A percentile compares a stretch with the other conserved stretches of the same genome.
Evolutionary conservation across 1,284 basidiomycete species (phyloP).

Genomic region (Xerocomus amazonicus): DNA sequence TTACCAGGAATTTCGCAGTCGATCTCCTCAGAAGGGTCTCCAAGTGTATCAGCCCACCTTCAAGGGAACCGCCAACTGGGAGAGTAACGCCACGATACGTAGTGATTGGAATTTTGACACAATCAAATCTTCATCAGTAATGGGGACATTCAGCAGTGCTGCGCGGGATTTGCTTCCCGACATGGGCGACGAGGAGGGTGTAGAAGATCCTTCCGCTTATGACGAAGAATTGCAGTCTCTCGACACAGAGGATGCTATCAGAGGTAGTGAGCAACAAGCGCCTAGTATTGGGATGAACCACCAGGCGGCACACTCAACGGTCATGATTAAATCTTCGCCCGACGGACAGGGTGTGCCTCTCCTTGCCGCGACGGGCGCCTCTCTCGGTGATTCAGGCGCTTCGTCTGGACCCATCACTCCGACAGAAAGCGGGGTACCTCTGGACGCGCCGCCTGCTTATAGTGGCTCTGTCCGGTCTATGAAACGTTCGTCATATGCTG

Average conservation of each 20-base stretch:
- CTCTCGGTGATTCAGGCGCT: constrained; percentile 38
- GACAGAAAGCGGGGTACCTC: constrained; percentile 32
- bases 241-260: constrained; percentile 55
- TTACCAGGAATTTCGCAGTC: constrained; percentile 65
- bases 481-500: constrained; percentile 70
- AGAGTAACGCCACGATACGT: constrained; percentile 65
- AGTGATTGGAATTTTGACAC: constrained; percentile 98
- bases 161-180: constrained; percentile 61
- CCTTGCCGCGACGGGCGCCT: constrained; percentile 34
- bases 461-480: constrained; percentile 50
- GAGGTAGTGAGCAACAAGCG: constrained; percentile 55
- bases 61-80: constrained; percentile 59
- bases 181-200: constrained; percentile 50
- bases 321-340: constrained; percentile 53
- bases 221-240: constrained; percentile 51
- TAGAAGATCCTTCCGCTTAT: constrained; percentile 39
- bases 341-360: constrained; percentile 44
- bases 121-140: constrained; percentile 65
- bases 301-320: constrained; percentile 63
- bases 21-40: constrained; percentile 52
- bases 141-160: constrained; percentile 71
- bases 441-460: constrained; percentile 61
- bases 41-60: constrained; percentile 54
- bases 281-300: constrained; percentile 49
- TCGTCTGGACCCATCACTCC: constrained; percentile 33